Percentiles rank a stretch among this genome's conserved stretches.
Evolutionary conservation across 371 early-diverging fungal species (phyloP).

Genomic region (Fennellomyces sp.): DNA sequence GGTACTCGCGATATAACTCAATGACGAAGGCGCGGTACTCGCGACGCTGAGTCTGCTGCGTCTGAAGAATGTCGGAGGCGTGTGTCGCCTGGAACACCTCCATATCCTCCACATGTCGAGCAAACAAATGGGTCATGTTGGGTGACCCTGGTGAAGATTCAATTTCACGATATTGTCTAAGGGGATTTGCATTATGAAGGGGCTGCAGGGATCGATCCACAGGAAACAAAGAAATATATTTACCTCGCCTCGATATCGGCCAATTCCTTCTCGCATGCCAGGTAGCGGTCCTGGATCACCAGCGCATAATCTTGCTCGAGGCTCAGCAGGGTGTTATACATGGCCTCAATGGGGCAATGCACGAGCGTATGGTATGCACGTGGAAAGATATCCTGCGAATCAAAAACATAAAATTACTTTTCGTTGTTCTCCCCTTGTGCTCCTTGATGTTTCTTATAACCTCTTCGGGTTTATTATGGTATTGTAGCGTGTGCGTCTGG

Average conservation of each 20-base stretch:
- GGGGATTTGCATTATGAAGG: too few species aligned
- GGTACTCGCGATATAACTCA: constrained; percentile 62
- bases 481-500: constrained; percentile 43
- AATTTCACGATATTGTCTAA: constrained; percentile 43
- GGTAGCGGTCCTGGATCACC: constrained; percentile 56
- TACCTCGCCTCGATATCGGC: constrained; percentile 40
- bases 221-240: not conserved
- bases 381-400: constrained; percentile 63
- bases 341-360: constrained; percentile 58
- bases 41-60: constrained; percentile 59
- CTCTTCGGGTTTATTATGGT: constrained; percentile 53
- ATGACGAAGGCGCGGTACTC: constrained; percentile 76
- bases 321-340: constrained; percentile 71
- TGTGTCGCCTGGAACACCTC: constrained; percentile 66
- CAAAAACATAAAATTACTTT: not conserved
- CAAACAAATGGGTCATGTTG: constrained; percentile 47
- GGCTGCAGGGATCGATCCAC: too few species aligned
- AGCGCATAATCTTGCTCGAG: constrained; percentile 69
- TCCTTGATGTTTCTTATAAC: constrained; percentile 24
- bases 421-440: not conserved
- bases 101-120: constrained; percentile 65
- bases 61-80: constrained; percentile 62
- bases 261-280: constrained; percentile 48
- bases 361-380: constrained; percentile 74
- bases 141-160: constrained; percentile 22